A percentile compares a stretch with the other conserved stretches of the same genome.
Conservation (phyloP, 2,329 filamentous ascomycete species). For the Escovopsis sp. region DNA sequence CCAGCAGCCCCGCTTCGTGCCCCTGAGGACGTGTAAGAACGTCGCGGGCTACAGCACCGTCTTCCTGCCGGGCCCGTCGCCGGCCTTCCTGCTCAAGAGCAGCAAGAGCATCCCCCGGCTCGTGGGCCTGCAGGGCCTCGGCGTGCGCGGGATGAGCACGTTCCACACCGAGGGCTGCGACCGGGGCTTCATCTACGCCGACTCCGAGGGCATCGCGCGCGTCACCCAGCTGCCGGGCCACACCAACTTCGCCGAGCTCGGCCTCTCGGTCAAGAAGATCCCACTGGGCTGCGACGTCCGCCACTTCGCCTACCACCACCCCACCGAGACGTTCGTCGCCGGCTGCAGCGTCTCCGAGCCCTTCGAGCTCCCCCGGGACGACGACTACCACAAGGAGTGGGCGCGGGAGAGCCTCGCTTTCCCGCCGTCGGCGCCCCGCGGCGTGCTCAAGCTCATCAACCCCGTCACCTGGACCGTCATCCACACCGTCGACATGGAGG, state of each 20-base stretch:
- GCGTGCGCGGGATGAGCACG: slow-evolving; percentile 55
- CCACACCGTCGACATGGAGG: slow-evolving; percentile 58
- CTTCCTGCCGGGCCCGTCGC: slow-evolving; percentile 66
- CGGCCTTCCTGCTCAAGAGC: slow-evolving; percentile 71
- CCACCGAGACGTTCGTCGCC: slow-evolving; percentile 60
- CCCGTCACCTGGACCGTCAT: slow-evolving; percentile 66
- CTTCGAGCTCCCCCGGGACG: slow-evolving; percentile 77
- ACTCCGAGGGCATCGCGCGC: slow-evolving; percentile 55
- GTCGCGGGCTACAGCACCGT: slow-evolving; percentile 69
- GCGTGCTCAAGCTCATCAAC: slow-evolving; percentile 64
- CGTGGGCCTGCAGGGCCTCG: slow-evolving; percentile 53
- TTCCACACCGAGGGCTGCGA: slow-evolving; percentile 69
- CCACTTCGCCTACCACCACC: slow-evolving; percentile 61
- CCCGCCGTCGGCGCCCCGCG: slow-evolving; percentile 55
- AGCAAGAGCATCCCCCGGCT: slow-evolving; percentile 64
- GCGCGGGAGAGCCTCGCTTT: slow-evolving; percentile 51
- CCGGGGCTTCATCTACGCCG: slow-evolving; percentile 69
- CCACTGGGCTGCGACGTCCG: slow-evolving; percentile 55
- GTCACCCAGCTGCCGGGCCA: slow-evolving; percentile 57
- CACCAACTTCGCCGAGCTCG: slow-evolving; percentile 57
- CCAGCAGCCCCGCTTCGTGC: slow-evolving; percentile 30
- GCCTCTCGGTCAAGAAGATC: slow-evolving; percentile 61
- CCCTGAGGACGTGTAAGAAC: slow-evolving; percentile 45
- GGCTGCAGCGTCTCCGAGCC: slow-evolving; percentile 52
- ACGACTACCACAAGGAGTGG: slow-evolving; percentile 72